phyloP scores from a whole-genome alignment of 1,284 basidiomycete species.

The Tilletia indica region DNA sequence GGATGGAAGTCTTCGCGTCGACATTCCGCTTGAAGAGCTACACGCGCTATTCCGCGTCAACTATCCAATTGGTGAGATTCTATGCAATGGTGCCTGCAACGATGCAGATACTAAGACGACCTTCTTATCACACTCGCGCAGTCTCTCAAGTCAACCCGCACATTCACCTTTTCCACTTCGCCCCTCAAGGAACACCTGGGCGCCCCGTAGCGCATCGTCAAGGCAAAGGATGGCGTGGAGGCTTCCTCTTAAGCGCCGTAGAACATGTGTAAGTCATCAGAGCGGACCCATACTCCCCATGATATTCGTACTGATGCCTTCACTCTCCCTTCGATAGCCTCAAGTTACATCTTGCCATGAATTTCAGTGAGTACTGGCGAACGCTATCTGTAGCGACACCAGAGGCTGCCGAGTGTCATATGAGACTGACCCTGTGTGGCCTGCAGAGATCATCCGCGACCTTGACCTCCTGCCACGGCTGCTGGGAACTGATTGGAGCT shows the following conservation, averaged over 20 bases:
- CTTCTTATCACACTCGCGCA: not conserved
- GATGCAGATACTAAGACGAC: too few relatives aligned
- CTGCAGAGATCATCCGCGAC: constrained; percentile 46
- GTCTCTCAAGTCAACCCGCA: constrained; percentile 20
- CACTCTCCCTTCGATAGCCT: constrained; percentile 19
- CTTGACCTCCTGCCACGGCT: constrained; percentile 49
- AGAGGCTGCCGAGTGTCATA: not conserved
- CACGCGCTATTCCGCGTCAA: constrained; percentile 74
- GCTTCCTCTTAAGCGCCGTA: constrained; percentile 71
- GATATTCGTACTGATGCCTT: not conserved
- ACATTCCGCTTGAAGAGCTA: constrained; percentile 87
- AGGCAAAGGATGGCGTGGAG: constrained; percentile 76
- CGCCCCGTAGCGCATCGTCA: constrained; percentile 87
- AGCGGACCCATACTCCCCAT: not conserved
- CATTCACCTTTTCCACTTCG: constrained; percentile 92
- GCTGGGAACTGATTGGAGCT: constrained; percentile 51
- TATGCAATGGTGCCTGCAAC: too few relatives aligned
- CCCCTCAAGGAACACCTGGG: constrained; percentile 86
- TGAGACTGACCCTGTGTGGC: not conserved
- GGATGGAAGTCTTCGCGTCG: constrained; percentile 63
- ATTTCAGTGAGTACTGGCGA: constrained; percentile 31
- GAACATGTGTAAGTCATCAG: constrained; percentile 42
- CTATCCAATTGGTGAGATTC: constrained; percentile 69
- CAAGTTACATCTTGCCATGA: constrained; percentile 50
- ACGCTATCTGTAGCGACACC: not conserved